Base-by-base conservation (phyloP, 2,329 filamentous ascomycete genomes). In the Pyrenophora tritici-repentis region DNA sequence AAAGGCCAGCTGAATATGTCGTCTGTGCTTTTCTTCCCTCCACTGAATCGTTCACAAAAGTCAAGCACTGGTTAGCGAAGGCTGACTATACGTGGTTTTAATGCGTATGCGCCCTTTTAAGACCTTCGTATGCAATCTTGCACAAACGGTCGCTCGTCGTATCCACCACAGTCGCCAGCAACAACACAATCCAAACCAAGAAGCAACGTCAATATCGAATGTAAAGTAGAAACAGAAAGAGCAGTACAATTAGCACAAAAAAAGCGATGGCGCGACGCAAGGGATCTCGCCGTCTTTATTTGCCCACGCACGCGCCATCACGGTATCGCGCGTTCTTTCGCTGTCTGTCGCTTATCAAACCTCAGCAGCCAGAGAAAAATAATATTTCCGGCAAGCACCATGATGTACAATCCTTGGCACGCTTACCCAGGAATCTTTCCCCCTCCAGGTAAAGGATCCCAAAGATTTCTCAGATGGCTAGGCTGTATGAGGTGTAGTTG, bases 381-480 rank as follows among this genome's bases (percentile, higher is more conserved):
- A 29, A 29, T 29, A 29, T 29, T 29, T 29, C 26, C 26, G 26
- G 26, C 26, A 10, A 29, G 26, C 26, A 29, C 26, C 26, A 10
- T 29, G 9, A 29, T 29, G 26, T 10, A 13, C 26, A 29, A 29
- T 29, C 26, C 26, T 29, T 29, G 22, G 22, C 22, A 9, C 22
- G 22, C 22, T 24, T 24, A 33, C 48, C 50, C 50, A 55, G 50
- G 29, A 13, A 33, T 33, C 59, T 46, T 59, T 56, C 13, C 59
- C 35, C 14, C 16, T 29, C 33, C 3, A 9, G 42, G 42, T 29
- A 56, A 34, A 29, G 44, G 48, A 45, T 20, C 17, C 22, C 32
- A 13, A 5, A 16, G 3, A 13, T 17, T 42, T 42, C 22, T 35
- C 6, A 5, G 17, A 4, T n/a, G 17, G 37, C 44, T 45, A 53